Base-by-base conservation (phyloP, 805 yeast species). In the Candida palmyrensis region DNA sequence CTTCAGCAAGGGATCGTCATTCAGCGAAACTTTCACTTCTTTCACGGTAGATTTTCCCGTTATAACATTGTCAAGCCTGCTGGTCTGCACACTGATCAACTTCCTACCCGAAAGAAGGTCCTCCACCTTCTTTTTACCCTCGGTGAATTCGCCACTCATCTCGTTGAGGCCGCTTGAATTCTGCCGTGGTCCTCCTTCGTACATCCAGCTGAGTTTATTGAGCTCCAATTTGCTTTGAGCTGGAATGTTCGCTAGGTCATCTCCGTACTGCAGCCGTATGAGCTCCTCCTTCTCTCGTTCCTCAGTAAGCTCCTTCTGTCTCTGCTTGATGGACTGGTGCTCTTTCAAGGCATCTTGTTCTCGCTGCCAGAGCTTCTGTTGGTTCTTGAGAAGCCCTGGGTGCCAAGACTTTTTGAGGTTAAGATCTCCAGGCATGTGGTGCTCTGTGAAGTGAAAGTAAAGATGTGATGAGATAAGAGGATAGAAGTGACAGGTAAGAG, bases 381-480 rank as follows among this genome's bases (percentile, higher is more conserved):
- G 87, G 66, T 90, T 90, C 53, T 82, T 84, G 51, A 84, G 65
- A 32, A 86, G 67, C 29, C 82, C 89, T 2, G 98, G 97, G 56
- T 90, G 87, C 98, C 97, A 90, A 40, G 97, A 90, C 55, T 90
- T 90, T 62, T 90, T 83, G 36, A 89, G 58, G 53, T 90, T 90
- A 41, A 90, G 68, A 55, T 89, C 96, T 4, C 88, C 85, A 1
- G 88, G 84, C 53, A 65, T 65, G n/a, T 8, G 15, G 5, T 21
- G 9, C 23, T 21, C 11, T 9, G 9, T 21, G 11, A 9, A 21
- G 11, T 21, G 11, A 21, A 21, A 21, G n/a, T n/a, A n/a, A n/a
- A n/a, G n/a, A n/a, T n/a, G n/a, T n/a, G n/a, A n/a, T n/a, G n/a
- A n/a, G n/a, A n/a, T n/a, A n/a, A n/a, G n/a, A n/a, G n/a, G n/a